Base-by-base conservation (phyloP, 441 rosid genomes). In the Brassica hybrid region DNA sequence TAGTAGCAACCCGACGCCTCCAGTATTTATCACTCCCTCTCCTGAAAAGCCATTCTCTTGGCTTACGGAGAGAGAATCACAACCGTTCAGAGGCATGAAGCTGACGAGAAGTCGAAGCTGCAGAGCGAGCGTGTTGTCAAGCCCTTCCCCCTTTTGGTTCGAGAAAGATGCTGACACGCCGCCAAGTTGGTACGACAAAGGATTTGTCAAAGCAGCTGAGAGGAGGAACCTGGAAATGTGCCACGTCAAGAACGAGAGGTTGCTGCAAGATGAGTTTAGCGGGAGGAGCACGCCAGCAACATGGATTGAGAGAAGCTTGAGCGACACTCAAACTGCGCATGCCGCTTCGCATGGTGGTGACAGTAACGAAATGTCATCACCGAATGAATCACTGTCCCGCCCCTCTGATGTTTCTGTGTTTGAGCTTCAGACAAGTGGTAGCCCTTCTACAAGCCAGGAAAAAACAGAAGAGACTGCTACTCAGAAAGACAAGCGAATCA, bases 91-190 rank as follows among this genome's bases (percentile, higher is more conserved):
- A 73, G 82, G 85, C 80, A 82, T 85, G 79, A 88, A 83, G 75
- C 79, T 94, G 72, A 36, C 67, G 18, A 88, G 88, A 80, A 92
- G 96, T 75, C 85, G 65, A 76, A 94, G 98, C 72, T 92, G 91
- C 74, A 85, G 83, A 79, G 91, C 91, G 25, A 80, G 80, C 69
- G 63, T 85, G 65, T 72, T 67, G 41, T 78, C 72, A 32, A 74
- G 61, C 48, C 73, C 84, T 45, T 78, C 85, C 21, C 60, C 72
- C 0, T 8, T 66, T 68, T 81, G 80, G 79, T 72, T 75, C 50
- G 87, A 83, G 75, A 82, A 79, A 67, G 72, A 73, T 23, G 85
- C 82, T 16, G 77, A 75, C 72, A 80, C 84, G 14, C 83, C 89
- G n/a, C 86, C 85, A 10, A 56, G 48, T 17, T 80, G 70, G 80